Evolutionary conservation across 2,329 filamentous ascomycete species (phyloP), one percentile per base, ranked within the genome.

Genomic region (Raffaelea arxii): DNA sequence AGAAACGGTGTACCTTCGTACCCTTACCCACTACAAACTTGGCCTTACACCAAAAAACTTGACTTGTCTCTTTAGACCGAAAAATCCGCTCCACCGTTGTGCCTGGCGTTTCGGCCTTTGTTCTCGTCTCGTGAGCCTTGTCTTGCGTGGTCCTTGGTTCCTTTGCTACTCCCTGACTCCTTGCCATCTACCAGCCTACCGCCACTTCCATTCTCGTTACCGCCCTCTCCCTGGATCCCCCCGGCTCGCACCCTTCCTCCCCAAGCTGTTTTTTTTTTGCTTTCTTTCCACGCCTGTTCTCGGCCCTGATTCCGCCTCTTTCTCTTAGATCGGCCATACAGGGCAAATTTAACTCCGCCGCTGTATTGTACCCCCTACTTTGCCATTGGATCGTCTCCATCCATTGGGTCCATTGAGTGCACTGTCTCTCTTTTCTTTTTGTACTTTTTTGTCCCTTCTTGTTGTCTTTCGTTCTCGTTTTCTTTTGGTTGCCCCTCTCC

Each of bases 61-160:
- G n/a, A 21, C 27, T 44, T 36, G 25, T 25, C 35, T 47, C 18
- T 32, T 25, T 36, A 27, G 24, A 24, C 36, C 30, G 5, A 21
- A 19, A 25, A 35, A 12, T 19, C 41, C 21, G 4, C 22, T 44
- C 41, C 30, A 35, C 41, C 27, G 41, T 16, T 14, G 10, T 24
- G 16, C n/a, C 10, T 23, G 19, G 24, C n/a, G 32, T 47, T 40
- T n/a, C 23, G 19, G 24, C 25, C 19, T 37, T n/a, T 37, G 35
- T 41, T 32, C 37, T 30, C 36, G 46, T 44, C 25, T 40, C 24
- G 47, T 46, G 47, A 46, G 43, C 43, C 32, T 42, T 38, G 42
- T 43, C 42, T 41, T n/a, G n/a, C n/a, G 32, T 36, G 22, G n/a
- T 27, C 24, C 39, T 23, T 35, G 4, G 21, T 5, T 11, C 14